Percentiles rank a stretch among this genome's conserved stretches.
Conservation (phyloP, 1,284 basidiomycete genomes). For the Mycosarcoma mackinlayi region DNA sequence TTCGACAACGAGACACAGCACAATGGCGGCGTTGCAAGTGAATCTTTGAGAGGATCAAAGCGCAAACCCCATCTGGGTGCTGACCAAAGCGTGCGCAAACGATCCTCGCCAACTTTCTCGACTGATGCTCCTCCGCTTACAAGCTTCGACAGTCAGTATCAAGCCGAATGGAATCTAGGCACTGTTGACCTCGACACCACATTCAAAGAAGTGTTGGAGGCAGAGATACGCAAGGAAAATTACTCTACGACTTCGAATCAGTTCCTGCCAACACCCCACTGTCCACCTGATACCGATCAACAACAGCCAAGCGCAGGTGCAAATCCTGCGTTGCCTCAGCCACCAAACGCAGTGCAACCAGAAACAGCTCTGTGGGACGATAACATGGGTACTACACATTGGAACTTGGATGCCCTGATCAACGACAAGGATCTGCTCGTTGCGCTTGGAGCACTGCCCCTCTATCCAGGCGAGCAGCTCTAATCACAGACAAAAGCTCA, state of each 20-base stretch:
- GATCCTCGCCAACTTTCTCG: background rate
- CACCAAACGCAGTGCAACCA: background rate
- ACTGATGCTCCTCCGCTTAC: background rate
- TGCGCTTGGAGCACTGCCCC: slow-evolving; percentile 4
- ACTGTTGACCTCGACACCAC: slow-evolving; percentile 3
- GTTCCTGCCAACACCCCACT: no score
- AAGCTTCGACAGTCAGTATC: background rate
- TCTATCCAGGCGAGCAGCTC: slow-evolving; percentile 5
- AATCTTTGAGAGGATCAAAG: background rate
- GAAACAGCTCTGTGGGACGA: background rate
- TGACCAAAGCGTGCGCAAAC: background rate
- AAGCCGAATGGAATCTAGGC: slow-evolving; percentile 4
- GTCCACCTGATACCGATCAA: no score
- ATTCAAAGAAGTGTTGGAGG: slow-evolving; percentile 5
- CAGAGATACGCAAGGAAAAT: background rate
- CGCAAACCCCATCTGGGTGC: background rate
- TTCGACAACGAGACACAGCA: background rate
- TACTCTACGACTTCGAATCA: background rate
- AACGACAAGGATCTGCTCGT: slow-evolving; percentile 9
- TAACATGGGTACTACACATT: slow-evolving; percentile 4
- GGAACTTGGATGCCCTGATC: slow-evolving; percentile 8
- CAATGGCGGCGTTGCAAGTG: background rate
- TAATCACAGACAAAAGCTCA: background rate
- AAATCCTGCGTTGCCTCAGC: no score
- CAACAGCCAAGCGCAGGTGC: no score